These are phyloP conservation scores for Suillus paluster DNA, from an alignment of 768 basidiomycete species.

Conservation along the genomic window DNA sequence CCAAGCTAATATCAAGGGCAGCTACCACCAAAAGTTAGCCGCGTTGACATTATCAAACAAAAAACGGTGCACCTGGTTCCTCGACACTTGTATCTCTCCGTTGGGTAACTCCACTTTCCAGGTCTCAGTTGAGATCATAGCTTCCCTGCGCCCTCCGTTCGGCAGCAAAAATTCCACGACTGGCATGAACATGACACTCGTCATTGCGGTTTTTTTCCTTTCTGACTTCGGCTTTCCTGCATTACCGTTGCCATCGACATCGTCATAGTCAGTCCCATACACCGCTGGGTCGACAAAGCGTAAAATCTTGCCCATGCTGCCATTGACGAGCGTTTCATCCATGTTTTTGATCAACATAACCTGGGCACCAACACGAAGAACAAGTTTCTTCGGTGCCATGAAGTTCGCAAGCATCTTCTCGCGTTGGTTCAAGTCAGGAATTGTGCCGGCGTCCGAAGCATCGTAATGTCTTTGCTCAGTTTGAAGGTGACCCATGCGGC, in stretches of 20 bases:
- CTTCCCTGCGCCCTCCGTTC: slow-evolving; percentile 54
- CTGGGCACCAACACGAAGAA: slow-evolving; percentile 80
- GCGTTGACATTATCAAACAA: not conserved
- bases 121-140: slow-evolving; percentile 67
- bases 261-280: slow-evolving; percentile 49
- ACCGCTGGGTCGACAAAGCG: slow-evolving; percentile 65
- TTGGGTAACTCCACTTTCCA: slow-evolving; percentile 91
- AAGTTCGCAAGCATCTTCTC: slow-evolving; percentile 87
- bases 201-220: slow-evolving; percentile 25
- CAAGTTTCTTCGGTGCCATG: slow-evolving; percentile 80
- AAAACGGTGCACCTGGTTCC: slow-evolving; percentile 67
- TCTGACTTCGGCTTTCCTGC: slow-evolving; percentile 37
- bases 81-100: slow-evolving; percentile 80
- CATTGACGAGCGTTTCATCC: slow-evolving; percentile 91
- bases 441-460: slow-evolving; percentile 66
- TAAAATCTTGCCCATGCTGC: slow-evolving; percentile 85
- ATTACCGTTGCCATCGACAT: slow-evolving; percentile 37
- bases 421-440: slow-evolving; percentile 57
- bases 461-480: slow-evolving; percentile 57
- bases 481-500: slow-evolving; percentile 64
- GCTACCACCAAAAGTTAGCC: slow-evolving; percentile 41
- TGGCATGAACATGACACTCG: slow-evolving; percentile 53
- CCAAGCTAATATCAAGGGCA: slow-evolving; percentile 92
- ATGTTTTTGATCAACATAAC: slow-evolving; percentile 97
- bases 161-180: slow-evolving; percentile 79